Conservation (phyloP, 345 rosid species). For the Cardamine occulta region DNA sequence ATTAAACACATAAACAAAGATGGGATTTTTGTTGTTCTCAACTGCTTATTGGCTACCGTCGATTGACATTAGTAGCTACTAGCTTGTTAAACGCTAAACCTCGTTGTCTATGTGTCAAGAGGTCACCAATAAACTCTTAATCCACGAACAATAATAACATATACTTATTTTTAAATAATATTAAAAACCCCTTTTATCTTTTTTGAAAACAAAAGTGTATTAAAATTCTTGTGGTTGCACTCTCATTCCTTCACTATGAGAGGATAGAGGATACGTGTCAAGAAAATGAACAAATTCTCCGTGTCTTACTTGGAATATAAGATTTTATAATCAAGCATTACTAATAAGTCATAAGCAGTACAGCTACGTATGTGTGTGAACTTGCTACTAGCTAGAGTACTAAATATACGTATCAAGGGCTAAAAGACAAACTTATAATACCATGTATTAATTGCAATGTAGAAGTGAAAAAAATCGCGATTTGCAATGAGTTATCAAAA, state of each 20-base stretch:
- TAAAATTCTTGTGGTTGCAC: slow-evolving; percentile 23
- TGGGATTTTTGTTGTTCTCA: background rate
- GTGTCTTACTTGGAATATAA: background rate
- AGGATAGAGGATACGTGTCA: slow-evolving; percentile 31
- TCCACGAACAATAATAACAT: background rate
- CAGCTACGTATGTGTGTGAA: slow-evolving; percentile 15
- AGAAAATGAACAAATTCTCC: slow-evolving; percentile 8
- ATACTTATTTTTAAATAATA: background rate
- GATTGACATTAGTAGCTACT: background rate
- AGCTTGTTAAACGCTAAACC: background rate
- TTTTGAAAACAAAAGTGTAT: background rate
- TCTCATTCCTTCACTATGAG: slow-evolving; percentile 29
- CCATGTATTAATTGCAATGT: background rate
- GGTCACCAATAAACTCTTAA: background rate
- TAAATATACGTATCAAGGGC: background rate
- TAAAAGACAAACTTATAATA: background rate
- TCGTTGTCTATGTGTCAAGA: background rate
- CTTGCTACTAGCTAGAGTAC: background rate
- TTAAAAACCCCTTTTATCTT: background rate
- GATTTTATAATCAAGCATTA: slow-evolving; percentile 26
- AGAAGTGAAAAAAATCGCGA: slow-evolving; percentile 19
- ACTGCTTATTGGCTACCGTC: background rate
- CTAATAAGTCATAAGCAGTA: background rate
- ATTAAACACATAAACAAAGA: too few relatives aligned
- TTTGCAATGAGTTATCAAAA: slow-evolving; percentile 13